These are phyloP conservation scores for Myrica gale DNA, from an alignment of 306 rosid genomes.

Conservation along the genomic window DNA sequence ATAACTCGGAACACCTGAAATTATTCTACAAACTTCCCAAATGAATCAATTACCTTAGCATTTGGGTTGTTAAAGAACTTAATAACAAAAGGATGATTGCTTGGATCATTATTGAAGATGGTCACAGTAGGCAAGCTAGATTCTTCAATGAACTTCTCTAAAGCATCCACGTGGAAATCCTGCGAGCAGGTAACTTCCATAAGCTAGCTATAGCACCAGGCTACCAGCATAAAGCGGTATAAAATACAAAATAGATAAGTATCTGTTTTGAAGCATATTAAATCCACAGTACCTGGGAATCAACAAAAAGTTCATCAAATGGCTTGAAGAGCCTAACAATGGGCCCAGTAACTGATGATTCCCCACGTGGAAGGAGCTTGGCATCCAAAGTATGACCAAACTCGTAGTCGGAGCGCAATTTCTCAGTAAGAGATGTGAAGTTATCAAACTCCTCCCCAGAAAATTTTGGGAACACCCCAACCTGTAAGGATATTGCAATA, in stretches of 20 bases:
- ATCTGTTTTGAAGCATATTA: slow-evolving; percentile 3
- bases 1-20: no score
- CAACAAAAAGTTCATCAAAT: slow-evolving; percentile 84
- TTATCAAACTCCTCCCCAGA: slow-evolving; percentile 80
- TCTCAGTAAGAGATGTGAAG: slow-evolving; percentile 61
- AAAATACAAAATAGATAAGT: not conserved
- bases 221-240: not conserved
- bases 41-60: slow-evolving; percentile 55
- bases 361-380: slow-evolving; percentile 88
- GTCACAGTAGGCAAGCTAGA: slow-evolving; percentile 62
- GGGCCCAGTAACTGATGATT: slow-evolving; percentile 73
- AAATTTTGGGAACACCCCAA: slow-evolving; percentile 73
- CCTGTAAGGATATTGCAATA: slow-evolving; percentile 42
- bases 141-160: slow-evolving; percentile 72
- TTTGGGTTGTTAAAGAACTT: slow-evolving; percentile 60
- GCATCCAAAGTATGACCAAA: slow-evolving; percentile 84
- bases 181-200: slow-evolving; percentile 28
- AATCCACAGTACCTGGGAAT: slow-evolving; percentile 55
- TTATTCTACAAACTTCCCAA: not conserved
- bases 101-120: slow-evolving; percentile 64
- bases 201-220: slow-evolving; percentile 10
- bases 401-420: slow-evolving; percentile 77
- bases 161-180: slow-evolving; percentile 69
- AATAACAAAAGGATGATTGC: slow-evolving; percentile 58
- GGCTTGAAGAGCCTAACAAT: slow-evolving; percentile 81